Evolutionary conservation across 305 asterid species (phyloP).

Genomic region (Vinca major): DNA sequence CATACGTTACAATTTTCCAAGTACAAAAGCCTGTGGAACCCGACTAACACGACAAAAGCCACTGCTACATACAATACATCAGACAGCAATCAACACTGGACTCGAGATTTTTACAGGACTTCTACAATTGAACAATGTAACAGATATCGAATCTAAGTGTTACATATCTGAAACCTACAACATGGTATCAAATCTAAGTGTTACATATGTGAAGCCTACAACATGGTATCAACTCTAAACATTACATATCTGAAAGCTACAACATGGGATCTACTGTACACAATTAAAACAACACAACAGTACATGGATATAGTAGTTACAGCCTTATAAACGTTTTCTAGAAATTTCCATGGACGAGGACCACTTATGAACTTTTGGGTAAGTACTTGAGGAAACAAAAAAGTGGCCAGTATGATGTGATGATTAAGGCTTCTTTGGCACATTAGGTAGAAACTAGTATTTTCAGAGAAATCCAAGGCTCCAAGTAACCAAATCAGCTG

Average conservation of each 20-base stretch:
- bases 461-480: slow-evolving; percentile 41
- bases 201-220: background rate
- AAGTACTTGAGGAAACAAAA: slow-evolving; percentile 27
- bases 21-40: background rate
- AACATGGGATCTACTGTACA: slow-evolving; percentile 11
- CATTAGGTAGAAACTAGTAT: slow-evolving; percentile 34
- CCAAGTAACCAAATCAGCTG: slow-evolving; percentile 32
- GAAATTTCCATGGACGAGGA: slow-evolving; percentile 24
- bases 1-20: slow-evolving; percentile 1
- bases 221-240: background rate
- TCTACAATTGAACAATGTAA: slow-evolving; percentile 8
- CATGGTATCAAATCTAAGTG: slow-evolving; percentile 10
- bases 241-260: too few relatives aligned
- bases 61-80: background rate
- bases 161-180: slow-evolving; percentile 18
- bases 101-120: slow-evolving; percentile 3
- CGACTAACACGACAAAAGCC: slow-evolving; percentile 2
- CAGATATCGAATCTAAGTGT: slow-evolving; percentile 3
- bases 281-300: background rate
- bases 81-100: background rate
- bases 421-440: slow-evolving; percentile 41
- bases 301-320: slow-evolving; percentile 4
- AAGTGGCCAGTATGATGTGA: slow-evolving; percentile 16
- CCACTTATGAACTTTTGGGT: slow-evolving; percentile 20
- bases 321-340: slow-evolving; percentile 2